phyloP scores from a whole-genome alignment of 2,329 filamentous ascomycete species.

The Thelonectria discophora region DNA sequence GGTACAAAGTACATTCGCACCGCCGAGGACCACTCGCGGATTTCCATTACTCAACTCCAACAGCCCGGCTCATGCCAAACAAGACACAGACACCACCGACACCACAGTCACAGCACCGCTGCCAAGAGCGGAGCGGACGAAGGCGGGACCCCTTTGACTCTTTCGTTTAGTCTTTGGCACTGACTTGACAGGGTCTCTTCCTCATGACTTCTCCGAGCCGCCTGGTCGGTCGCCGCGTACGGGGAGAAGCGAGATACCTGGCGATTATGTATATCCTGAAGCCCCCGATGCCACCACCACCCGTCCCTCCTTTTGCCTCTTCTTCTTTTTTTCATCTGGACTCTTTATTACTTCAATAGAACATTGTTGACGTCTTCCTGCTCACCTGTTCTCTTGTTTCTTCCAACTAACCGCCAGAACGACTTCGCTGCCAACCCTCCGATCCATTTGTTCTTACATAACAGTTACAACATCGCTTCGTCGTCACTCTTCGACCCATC shows the following conservation, averaged over 20 bases:
- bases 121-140: slow-evolving; percentile 9
- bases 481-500: slow-evolving; percentile 15
- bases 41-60: slow-evolving; percentile 59
- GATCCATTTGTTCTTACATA: slow-evolving; percentile 25
- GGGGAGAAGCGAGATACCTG: neutral
- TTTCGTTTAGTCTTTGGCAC: slow-evolving; percentile 2
- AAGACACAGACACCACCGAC: slow-evolving; percentile 13
- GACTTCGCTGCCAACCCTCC: neutral
- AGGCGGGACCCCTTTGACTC: slow-evolving; percentile 2
- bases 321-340: slow-evolving; percentile 1
- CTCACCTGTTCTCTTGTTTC: neutral
- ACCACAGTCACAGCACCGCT: neutral
- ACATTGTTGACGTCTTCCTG: neutral
- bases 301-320: slow-evolving; percentile 8
- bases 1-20: neutral
- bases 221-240: slow-evolving; percentile 20
- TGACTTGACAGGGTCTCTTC: slow-evolving; percentile 3
- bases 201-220: slow-evolving; percentile 22
- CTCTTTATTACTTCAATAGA: neutral
- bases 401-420: slow-evolving; percentile 8
- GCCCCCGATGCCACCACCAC: slow-evolving; percentile 14
- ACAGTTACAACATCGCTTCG: slow-evolving; percentile 28
- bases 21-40: slow-evolving; percentile 47
- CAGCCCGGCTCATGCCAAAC: slow-evolving; percentile 37
- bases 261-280: slow-evolving; percentile 20